phyloP scores from a whole-genome alignment of 176 grass and related monocot genomes.

The Oryza officinalis region DNA sequence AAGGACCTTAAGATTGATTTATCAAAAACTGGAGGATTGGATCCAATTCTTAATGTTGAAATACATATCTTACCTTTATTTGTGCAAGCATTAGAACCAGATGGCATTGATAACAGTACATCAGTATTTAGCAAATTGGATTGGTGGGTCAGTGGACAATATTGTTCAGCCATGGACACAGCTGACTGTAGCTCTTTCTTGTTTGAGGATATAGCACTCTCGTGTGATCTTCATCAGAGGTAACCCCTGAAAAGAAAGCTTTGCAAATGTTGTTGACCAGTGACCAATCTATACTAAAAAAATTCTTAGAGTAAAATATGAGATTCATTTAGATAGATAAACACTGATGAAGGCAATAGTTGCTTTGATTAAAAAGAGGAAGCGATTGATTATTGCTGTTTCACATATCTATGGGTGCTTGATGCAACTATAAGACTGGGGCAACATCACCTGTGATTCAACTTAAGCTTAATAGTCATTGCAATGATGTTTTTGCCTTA shows the following conservation, averaged over 20 bases:
- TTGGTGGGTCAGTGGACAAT: constrained; percentile 49
- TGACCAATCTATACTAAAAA: neutral
- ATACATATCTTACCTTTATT: constrained; percentile 66
- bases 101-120: constrained; percentile 44
- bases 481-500: constrained; percentile 21
- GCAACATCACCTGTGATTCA: constrained; percentile 5
- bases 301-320: neutral
- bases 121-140: constrained; percentile 51
- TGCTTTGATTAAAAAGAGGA: neutral
- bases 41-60: constrained; percentile 59
- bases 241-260: constrained; percentile 27
- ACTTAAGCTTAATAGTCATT: constrained; percentile 6
- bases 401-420: constrained; percentile 3
- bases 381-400: constrained; percentile 22
- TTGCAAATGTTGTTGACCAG: neutral
- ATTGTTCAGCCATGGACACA: constrained; percentile 63
- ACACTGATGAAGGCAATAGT: neutral
- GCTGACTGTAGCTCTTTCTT: constrained; percentile 51
- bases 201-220: constrained; percentile 50
- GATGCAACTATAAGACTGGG: neutral
- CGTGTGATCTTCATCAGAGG: constrained; percentile 55
- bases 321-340: neutral
- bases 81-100: constrained; percentile 58
- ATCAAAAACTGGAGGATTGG: constrained; percentile 59
- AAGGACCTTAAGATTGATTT: constrained; percentile 74